Base-by-base conservation (phyloP, 768 basidiomycete species). In the Nidularia pulvinata region DNA sequence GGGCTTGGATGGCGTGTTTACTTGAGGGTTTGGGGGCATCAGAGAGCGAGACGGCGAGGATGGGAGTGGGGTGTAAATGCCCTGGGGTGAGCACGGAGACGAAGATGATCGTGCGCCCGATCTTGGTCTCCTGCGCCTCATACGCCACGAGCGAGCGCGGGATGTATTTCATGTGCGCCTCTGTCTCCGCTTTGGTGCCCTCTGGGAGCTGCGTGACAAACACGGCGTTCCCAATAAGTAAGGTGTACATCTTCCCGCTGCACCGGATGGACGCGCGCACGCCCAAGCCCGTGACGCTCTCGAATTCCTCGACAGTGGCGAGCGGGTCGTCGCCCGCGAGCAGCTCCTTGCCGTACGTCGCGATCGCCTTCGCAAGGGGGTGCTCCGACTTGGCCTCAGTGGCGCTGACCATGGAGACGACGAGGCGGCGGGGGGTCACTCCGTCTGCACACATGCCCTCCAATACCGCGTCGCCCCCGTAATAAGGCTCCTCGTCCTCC, bases 371-470 rank as follows among this genome's bases (percentile, higher is more conserved):
- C 7, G 96, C 97, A 19, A 99, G 84, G 2, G 97, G 97, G 64
- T 99, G 97, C 67, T 98, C 97, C 0, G 95, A 98, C 55, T 86
- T 85, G 7, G 90, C 88, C 68, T 99, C 96, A 0, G 93, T 88
- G 1, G 88, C 88, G 30, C 89, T 82, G 36, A 98, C 77, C 80
- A 97, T 86, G 2, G 93, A 82, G 11, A 98, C 71, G 25, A 95
- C 75, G 14, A 82, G 76, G 34, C 76, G 77, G 25, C 85, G 75
- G 3, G 70, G 73, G 0, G 88, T 89, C 10, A 74, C 56, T 4
- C 88, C 88, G 59, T 92, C 89, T 0, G 82, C 80, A 48, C 82
- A 85, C 10, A 76, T 57, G 9, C 73, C 75, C 14, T 74, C 74
- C 33, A 83, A 60, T 5, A 66, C 68, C 1, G 73, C 60, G 57